Base-by-base conservation (phyloP, 352 stramenopile species). In the Albugo laibachii region DNA sequence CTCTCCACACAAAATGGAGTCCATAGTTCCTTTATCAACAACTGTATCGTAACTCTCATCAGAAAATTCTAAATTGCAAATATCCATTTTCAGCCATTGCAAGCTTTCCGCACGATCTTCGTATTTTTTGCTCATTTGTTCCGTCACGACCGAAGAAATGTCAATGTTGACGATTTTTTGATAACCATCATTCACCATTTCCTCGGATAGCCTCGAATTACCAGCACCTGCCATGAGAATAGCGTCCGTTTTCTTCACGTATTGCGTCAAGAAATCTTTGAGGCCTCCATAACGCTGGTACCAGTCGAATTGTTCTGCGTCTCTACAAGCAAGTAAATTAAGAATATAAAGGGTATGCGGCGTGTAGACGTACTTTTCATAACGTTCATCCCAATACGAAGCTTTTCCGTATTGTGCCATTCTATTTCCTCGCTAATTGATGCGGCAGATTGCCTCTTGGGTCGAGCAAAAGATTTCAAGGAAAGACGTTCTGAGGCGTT, bases 101-200 rank as follows among this genome's bases (percentile, higher is more conserved):
- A 97, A 61, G 46, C 78, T 69, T 53, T 93, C 78, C 13, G 65
- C 57, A 47, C 87, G 93, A 53, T 97, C 91, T 56, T 92, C 76
- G 63, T 95, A 88, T 62, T 93, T 91, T 57, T 86, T 65, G 34
- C 60, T 58, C 92, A 97, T 97, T 55, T 96, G 87, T 57, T 97
- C 85, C 48, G 97, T 66, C 27, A 94, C 83, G 45, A 96, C 83
- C 50, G 92, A 71, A 31, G 89, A 97, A 34, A 97, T 79, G 66
- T 97, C 92, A 38, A 97, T 87, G 65, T 97, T 97, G 54, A 92
- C 81, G 59, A 97, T 84, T 49, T 80, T 93, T 49, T 93, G 77
- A 66, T 86, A 97, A 4, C 82, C 89, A 61, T 97, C 89, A 54
- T 95, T 92, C 42, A 89, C 86, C 87, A 97, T 97, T 50, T 97